These are phyloP conservation scores for Meyerozyma sp. DNA, from an alignment of 1,139 yeast genomes.

Conservation along the genomic window DNA sequence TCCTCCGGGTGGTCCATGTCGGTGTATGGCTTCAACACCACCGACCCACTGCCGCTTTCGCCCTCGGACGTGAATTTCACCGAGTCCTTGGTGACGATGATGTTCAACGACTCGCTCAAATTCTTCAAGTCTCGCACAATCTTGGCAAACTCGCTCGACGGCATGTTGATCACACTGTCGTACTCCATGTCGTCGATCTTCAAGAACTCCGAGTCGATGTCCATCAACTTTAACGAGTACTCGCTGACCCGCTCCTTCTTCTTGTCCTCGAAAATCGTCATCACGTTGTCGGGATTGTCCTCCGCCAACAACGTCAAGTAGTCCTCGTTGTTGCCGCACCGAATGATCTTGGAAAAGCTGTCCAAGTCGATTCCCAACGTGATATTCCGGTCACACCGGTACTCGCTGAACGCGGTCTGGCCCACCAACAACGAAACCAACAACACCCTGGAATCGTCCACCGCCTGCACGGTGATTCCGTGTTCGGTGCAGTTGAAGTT, in stretches of 20 bases:
- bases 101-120: constrained; percentile 80
- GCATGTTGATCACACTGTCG: constrained; percentile 83
- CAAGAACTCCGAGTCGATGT: constrained; percentile 91
- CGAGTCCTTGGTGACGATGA: constrained; percentile 86
- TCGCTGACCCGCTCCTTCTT: constrained; percentile 89
- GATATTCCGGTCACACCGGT: constrained; percentile 92
- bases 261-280: constrained; percentile 85
- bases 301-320: constrained; percentile 86
- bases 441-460: constrained; percentile 94
- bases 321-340: constrained; percentile 89
- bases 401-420: constrained; percentile 83
- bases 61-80: constrained; percentile 90
- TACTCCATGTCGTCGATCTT: constrained; percentile 93
- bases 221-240: constrained; percentile 89
- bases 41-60: constrained; percentile 84
- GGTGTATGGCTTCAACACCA: constrained; percentile 78
- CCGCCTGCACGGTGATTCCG: constrained; percentile 95
- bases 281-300: constrained; percentile 79
- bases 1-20: constrained; percentile 78
- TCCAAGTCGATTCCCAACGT: constrained; percentile 90
- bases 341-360: constrained; percentile 79
- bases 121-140: constrained; percentile 84
- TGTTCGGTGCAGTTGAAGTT: constrained; percentile 94
- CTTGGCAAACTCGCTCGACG: constrained; percentile 82
- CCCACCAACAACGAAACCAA: constrained; percentile 86